A percentile compares a stretch with the other conserved stretches of the same genome.
Evolutionary conservation across 306 rosid species (phyloP).

Genomic region (Ochetophila trinervis): DNA sequence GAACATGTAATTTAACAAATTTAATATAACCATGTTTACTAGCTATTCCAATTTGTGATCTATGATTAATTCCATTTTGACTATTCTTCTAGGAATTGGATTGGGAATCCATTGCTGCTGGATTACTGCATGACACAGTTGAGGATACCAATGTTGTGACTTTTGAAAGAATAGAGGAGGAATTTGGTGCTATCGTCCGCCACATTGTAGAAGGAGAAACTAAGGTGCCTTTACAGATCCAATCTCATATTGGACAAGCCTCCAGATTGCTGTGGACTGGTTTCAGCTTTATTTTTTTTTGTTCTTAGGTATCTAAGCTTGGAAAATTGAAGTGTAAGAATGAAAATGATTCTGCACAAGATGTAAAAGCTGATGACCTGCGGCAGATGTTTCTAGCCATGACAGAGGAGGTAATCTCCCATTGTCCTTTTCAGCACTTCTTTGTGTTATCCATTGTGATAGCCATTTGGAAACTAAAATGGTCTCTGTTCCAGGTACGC

Average conservation of each 20-base stretch:
- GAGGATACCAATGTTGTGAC: slow-evolving; percentile 92
- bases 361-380: slow-evolving; percentile 96
- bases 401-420: slow-evolving; percentile 87
- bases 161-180: slow-evolving; percentile 88
- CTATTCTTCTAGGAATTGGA: slow-evolving; percentile 72
- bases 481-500: slow-evolving; percentile 69
- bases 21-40: slow-evolving; percentile 12
- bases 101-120: slow-evolving; percentile 98
- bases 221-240: slow-evolving; percentile 51
- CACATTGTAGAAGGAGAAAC: slow-evolving; percentile 99
- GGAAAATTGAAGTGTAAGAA: slow-evolving; percentile 90
- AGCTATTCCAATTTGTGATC: slow-evolving; percentile 20
- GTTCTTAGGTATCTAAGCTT: slow-evolving; percentile 80
- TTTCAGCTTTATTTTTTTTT: slow-evolving; percentile 23
- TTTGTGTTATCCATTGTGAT: slow-evolving; percentile 20
- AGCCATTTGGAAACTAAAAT: slow-evolving; percentile 28
- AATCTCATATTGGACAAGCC: slow-evolving; percentile 10
- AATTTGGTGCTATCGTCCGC: slow-evolving; percentile 84
- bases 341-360: slow-evolving; percentile 74
- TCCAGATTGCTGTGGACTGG: slow-evolving; percentile 26
- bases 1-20: slow-evolving; percentile 67
- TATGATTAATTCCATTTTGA: slow-evolving; percentile 19
- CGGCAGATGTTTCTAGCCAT: slow-evolving; percentile 98
- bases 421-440: slow-evolving; percentile 21
- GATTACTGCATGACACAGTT: slow-evolving; percentile 94